Conservation (phyloP, 2,329 filamentous ascomycete genomes). For the Fusarium sp. region DNA sequence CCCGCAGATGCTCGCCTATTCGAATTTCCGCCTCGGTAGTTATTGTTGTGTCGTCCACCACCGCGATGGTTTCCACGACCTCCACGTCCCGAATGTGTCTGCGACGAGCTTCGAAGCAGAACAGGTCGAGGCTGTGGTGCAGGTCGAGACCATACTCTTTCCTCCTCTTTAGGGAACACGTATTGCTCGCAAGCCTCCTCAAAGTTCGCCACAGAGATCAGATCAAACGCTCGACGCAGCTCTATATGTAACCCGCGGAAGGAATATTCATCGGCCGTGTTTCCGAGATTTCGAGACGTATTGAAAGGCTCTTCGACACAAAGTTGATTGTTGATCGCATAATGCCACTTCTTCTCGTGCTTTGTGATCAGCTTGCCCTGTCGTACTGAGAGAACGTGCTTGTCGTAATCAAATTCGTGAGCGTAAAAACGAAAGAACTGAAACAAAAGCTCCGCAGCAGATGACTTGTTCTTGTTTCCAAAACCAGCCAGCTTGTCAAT, state of each 20-base stretch:
- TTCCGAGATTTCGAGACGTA: constrained; percentile 86
- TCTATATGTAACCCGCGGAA: constrained; percentile 93
- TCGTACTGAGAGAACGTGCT: constrained; percentile 84
- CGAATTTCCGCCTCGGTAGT: constrained; percentile 58
- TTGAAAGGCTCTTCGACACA: constrained; percentile 99
- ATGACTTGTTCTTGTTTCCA: constrained; percentile 83
- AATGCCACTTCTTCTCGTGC: constrained; percentile 88
- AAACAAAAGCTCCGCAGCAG: constrained; percentile 87
- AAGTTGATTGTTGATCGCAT: constrained; percentile 81
- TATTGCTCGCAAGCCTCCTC: constrained; percentile 89
- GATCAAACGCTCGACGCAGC: constrained; percentile 86
- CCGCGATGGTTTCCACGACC: constrained; percentile 63
- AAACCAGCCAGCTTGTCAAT: constrained; percentile 78
- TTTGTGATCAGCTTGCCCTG: constrained; percentile 83
- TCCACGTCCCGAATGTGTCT: constrained; percentile 64
- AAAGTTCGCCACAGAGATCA: constrained; percentile 82
- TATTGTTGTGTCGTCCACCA: constrained; percentile 61
- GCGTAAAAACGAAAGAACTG: constrained; percentile 96
- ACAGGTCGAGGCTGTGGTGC: constrained; percentile 65
- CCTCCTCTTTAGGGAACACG: constrained; percentile 87
- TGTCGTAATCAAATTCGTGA: constrained; percentile 91
- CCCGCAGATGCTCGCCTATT: constrained; percentile 67
- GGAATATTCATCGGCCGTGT: constrained; percentile 95
- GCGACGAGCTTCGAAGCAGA: constrained; percentile 71
- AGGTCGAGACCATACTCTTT: constrained; percentile 70